Percentiles rank a stretch among this genome's conserved stretches.
phyloP scores from a whole-genome alignment of 176 grass and related monocot genomes.

The Pontederia crassipes region DNA sequence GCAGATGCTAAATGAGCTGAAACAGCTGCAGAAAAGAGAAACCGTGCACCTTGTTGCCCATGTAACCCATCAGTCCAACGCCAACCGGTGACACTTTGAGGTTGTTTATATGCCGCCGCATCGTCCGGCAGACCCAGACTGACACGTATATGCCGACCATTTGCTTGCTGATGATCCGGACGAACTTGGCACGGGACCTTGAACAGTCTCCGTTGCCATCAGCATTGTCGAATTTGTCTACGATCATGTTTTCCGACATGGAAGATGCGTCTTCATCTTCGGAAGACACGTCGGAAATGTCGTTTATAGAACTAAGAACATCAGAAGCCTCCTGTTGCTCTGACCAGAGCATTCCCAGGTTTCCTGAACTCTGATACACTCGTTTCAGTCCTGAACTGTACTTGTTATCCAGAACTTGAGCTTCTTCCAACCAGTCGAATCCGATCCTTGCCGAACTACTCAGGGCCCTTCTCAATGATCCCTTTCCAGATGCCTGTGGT shows the following conservation, averaged over 20 bases:
- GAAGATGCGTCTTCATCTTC: conserved; percentile 34
- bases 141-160: conserved; percentile 74
- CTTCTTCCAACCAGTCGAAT: conserved; percentile 4
- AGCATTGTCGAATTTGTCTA: neutral
- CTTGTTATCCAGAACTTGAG: neutral
- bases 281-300: conserved; percentile 29
- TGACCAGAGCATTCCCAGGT: conserved; percentile 53
- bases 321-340: conserved; percentile 49
- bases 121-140: conserved; percentile 42
- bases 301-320: conserved; percentile 33
- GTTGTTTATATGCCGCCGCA: conserved; percentile 43
- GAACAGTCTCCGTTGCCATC: neutral
- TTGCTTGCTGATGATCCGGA: conserved; percentile 48
- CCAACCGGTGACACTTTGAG: conserved; percentile 56
- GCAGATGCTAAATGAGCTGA: neutral
- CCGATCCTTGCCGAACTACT: conserved; percentile 16
- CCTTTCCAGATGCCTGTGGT: conserved; percentile 12
- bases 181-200: conserved; percentile 22
- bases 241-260: neutral
- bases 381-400: conserved; percentile 33
- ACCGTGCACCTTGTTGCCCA: conserved; percentile 58
- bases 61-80: conserved; percentile 58
- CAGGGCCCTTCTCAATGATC: conserved; percentile 33
- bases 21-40: neutral
- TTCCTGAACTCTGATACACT: conserved; percentile 49